Evolutionary conservation across 352 stramenopile species (phyloP).

Genomic region (Thraustochytrium sp.): DNA sequence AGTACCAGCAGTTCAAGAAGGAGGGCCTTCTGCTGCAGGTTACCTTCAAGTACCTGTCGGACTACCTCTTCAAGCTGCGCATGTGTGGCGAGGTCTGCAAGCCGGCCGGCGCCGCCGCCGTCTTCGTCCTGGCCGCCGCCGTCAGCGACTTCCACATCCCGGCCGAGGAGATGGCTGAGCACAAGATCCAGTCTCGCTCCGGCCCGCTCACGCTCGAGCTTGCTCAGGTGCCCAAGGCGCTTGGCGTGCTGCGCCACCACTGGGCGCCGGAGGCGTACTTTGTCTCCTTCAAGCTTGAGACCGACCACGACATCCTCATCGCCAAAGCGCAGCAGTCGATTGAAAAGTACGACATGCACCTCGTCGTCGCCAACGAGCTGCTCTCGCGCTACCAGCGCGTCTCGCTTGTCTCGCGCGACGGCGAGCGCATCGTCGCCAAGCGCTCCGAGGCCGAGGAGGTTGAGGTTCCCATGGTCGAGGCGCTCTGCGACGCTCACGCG

Average conservation of each 20-base stretch:
- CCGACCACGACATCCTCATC: constrained; percentile 83
- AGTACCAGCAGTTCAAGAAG: not conserved
- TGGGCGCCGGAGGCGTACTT: constrained; percentile 91
- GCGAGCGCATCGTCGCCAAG: not conserved
- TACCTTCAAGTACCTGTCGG: constrained; percentile 86
- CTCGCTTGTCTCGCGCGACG: constrained; percentile 57
- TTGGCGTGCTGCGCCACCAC: constrained; percentile 74
- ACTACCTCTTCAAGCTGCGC: constrained; percentile 89
- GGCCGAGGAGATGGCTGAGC: constrained; percentile 67
- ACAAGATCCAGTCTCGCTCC: constrained; percentile 93
- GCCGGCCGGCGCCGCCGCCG: constrained; percentile 60
- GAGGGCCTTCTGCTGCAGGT: constrained; percentile 54
- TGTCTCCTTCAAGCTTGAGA: constrained; percentile 97
- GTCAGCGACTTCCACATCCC: constrained; percentile 98
- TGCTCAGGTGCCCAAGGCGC: constrained; percentile 88
- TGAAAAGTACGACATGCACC: constrained; percentile 87
- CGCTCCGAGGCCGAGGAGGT: constrained; percentile 16
- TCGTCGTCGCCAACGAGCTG: constrained; percentile 95
- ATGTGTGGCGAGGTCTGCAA: constrained; percentile 64
- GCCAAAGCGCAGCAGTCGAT: constrained; percentile 85
- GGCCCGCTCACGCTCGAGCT: constrained; percentile 63
- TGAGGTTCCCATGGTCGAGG: constrained; percentile 10
- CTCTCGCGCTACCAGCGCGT: constrained; percentile 83
- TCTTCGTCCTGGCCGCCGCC: constrained; percentile 91
- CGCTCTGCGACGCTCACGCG: not conserved